Evolutionary conservation across 352 stramenopile species (phyloP), one percentile per base, ranked within the genome.

Genomic region (Thalassiosira livingstoniorum): DNA sequence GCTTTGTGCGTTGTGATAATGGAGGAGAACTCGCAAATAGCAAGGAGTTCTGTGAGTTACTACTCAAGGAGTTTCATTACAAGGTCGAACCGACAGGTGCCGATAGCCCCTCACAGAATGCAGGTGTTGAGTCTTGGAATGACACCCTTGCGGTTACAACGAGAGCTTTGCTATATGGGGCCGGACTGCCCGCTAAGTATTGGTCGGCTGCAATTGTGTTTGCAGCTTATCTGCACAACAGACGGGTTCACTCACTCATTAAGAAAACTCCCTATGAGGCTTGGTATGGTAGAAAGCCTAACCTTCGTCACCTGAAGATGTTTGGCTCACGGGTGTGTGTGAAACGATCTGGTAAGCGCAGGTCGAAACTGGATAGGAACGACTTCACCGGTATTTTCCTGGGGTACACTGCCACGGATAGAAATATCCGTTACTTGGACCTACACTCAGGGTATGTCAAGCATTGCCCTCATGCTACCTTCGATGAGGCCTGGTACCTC

Each of bases 391-490:
- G 58, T 11, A 65, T 70, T 2, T 78, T 78, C n/a, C n/a, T 78
- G 35, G 70, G 70, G 29, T 78, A 78, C 29, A 37, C 54, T 13
- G 63, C 51, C 34, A 80, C 51, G 4, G 39, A 69, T 10, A 5
- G 62, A 2, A 80, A 80, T 29, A 75, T 80, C 32, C 1, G 18
- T 2, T 80, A 80, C 34, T 54, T 80, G 13, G 55, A 80, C 54
- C 1, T 63, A 15, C 15, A 68, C 27, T 45, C 51, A 29, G 73
- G 73, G 0, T 15, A 39, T 3, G 39, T 64, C 0, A 80, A 80
- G 55, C 34, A 31, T 54, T 64, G 23, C 25, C 62, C 68, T 32
- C 62, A 80, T 34, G 62, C 72, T 18, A 37, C 62, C 5, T 73
- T 80, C 51, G 55, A 77, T 32, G 39, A 77, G 34, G 55, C 57